phyloP scores from a whole-genome alignment of 169 alveolate species.

The Fabrea salina region DNA sequence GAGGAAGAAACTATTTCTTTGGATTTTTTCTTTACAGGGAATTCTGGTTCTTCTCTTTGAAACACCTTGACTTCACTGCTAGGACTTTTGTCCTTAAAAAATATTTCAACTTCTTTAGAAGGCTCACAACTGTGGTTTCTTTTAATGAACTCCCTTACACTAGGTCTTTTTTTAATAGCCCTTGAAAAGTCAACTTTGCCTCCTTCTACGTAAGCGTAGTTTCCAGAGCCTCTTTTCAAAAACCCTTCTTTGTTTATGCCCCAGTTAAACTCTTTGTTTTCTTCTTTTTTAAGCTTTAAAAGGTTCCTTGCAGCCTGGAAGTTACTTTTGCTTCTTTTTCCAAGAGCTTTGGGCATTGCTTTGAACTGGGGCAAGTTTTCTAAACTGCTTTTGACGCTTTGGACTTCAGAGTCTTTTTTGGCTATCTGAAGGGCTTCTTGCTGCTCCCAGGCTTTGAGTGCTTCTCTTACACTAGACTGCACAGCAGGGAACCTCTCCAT shows the following conservation, averaged over 20 bases:
- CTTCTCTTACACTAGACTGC: background rate
- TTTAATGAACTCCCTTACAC: background rate
- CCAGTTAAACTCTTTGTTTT: background rate
- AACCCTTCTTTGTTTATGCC: background rate
- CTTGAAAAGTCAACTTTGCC: background rate
- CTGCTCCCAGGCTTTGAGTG: background rate
- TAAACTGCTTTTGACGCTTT: background rate
- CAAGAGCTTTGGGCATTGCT: background rate
- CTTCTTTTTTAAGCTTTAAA: background rate
- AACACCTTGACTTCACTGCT: too few species aligned
- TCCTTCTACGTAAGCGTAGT: background rate
- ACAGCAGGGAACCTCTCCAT: background rate
- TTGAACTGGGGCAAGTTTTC: background rate
- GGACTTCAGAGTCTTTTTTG: too few species aligned
- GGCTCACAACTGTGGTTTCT: background rate
- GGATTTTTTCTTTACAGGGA: too few species aligned
- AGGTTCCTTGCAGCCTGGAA: background rate
- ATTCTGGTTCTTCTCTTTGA: too few species aligned
- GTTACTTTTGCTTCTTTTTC: background rate
- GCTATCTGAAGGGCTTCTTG: background rate
- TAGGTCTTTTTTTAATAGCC: background rate
- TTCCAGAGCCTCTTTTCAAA: constrained; percentile 17
- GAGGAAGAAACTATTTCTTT: too few species aligned
- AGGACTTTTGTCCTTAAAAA: too few species aligned
- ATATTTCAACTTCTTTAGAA: background rate